Evolutionary conservation across 106 monocot genomes (phyloP), one percentile per base, ranked within the genome.

Genomic region (Posidonia australis): DNA sequence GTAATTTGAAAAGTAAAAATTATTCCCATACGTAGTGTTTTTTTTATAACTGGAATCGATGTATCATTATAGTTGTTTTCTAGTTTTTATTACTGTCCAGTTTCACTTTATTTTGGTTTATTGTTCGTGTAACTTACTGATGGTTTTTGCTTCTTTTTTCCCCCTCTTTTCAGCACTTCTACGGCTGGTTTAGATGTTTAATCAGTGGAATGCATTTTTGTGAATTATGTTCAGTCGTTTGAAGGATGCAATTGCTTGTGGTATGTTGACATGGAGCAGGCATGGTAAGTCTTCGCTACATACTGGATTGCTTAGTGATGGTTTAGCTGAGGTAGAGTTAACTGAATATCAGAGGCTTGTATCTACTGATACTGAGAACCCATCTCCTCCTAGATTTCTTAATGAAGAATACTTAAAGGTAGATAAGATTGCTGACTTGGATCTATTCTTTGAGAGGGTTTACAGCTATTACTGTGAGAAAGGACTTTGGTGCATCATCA

Each of bases 381-480:
- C 84, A n/a, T n/a, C n/a, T n/a, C n/a, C n/a, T 16, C 80, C 96
- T 55, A 78, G 77, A 54, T 79, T 96, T 74, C 86, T 96, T 17
- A 68, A 80, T 64, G 84, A 71, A 44, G 87, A 90, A 80, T 64
- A 74, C 12, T 29, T 73, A 43, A 78, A 82, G 58, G 42, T 51
- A 44, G 84, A 96, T 52, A 69, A 76, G 17, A 90, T 96, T 53
- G 62, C 82, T 76, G 96, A 96, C 65, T 73, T 96, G 63, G 96
- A 96, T 77, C 66, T 96, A 4, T 96, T 96, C 64, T 84, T 96
- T 60, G 86, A 82, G 54, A 82, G 87, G 48, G 25, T 96, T 13
- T 96, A 96, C 36, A 78, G 67, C 63, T 96, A 96, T 58, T 82
- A 84, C 44, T 79, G 86, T 25, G 82, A 84, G 46, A 96, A 96